Conservation (phyloP, 345 rosid species). For the Crucihimalaya himalaica region DNA sequence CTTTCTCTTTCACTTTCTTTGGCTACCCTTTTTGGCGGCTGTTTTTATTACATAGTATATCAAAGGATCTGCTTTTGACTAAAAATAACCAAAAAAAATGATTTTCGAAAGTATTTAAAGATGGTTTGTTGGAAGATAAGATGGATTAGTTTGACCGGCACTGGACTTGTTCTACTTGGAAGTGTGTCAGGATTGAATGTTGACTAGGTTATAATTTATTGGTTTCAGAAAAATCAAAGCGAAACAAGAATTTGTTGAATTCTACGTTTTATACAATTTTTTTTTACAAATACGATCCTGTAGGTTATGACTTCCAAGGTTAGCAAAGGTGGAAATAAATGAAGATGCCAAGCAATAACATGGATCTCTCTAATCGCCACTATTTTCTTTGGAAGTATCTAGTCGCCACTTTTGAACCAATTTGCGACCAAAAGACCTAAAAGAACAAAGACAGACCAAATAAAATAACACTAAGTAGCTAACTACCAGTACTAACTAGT, state of each 20-base stretch:
- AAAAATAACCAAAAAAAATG: neutral
- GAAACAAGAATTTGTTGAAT: no score
- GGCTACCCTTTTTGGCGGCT: neutral
- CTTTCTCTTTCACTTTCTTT: neutral
- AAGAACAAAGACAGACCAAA: neutral
- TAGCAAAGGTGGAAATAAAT: neutral
- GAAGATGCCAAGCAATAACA: slow-evolving; percentile 3
- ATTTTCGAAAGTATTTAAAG: neutral
- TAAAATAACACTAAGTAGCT: neutral
- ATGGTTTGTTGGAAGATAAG: neutral
- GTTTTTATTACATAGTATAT: neutral
- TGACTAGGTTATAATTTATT: no score
- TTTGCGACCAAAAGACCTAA: neutral
- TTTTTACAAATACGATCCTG: no score
- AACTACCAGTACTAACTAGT: no score
- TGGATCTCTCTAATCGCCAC: neutral
- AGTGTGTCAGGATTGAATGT: slow-evolving; percentile 33
- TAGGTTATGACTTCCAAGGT: no score
- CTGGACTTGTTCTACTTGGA: no score
- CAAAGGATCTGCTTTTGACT: neutral
- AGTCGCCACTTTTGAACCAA: slow-evolving; percentile 29
- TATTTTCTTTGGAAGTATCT: neutral
- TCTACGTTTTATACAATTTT: no score
- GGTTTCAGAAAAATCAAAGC: no score
- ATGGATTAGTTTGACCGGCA: slow-evolving; percentile 22